Conservation (phyloP, 129 eudicot genomes). For the Daucus carota region DNA sequence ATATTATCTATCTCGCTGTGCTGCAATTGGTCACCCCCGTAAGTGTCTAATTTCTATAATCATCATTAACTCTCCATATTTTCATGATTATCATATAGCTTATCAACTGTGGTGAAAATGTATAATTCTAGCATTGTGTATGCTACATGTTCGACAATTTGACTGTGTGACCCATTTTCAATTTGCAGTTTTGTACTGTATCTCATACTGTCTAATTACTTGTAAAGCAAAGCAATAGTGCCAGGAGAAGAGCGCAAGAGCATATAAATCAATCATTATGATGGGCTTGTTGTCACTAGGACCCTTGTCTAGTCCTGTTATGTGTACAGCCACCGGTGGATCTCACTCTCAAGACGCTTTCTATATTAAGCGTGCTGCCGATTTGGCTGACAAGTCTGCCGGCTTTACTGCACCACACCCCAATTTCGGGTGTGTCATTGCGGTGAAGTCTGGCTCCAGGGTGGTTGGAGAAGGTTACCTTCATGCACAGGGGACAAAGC, state of each 20-base stretch:
- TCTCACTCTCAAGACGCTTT: constrained; percentile 49
- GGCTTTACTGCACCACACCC: constrained; percentile 89
- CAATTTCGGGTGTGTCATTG: constrained; percentile 87
- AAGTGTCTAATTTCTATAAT: too few relatives aligned
- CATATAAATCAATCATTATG: background rate
- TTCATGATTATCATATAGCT: too few relatives aligned
- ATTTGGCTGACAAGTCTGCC: constrained; percentile 77
- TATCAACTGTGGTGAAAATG: too few relatives aligned
- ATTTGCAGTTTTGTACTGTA: too few relatives aligned
- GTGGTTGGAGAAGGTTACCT: constrained; percentile 82
- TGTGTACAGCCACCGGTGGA: constrained; percentile 20
- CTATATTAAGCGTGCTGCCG: constrained; percentile 58
- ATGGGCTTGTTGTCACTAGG: background rate
- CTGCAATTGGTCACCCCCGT: too few relatives aligned
- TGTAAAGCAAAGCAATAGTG: background rate
- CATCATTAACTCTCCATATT: too few relatives aligned
- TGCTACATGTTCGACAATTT: too few relatives aligned
- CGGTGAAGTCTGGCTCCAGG: constrained; percentile 14
- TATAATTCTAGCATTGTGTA: too few relatives aligned
- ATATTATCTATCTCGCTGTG: too few relatives aligned
- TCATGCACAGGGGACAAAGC: constrained; percentile 77
- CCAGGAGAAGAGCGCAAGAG: background rate
- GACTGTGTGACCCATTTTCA: too few relatives aligned
- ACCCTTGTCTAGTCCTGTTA: constrained; percentile 20
- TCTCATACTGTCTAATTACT: background rate